A percentile compares a stretch with the other conserved stretches of the same genome.
These are phyloP conservation scores for Lagenaria siceraria DNA, from an alignment of 306 rosid species.

Conservation along the genomic window DNA sequence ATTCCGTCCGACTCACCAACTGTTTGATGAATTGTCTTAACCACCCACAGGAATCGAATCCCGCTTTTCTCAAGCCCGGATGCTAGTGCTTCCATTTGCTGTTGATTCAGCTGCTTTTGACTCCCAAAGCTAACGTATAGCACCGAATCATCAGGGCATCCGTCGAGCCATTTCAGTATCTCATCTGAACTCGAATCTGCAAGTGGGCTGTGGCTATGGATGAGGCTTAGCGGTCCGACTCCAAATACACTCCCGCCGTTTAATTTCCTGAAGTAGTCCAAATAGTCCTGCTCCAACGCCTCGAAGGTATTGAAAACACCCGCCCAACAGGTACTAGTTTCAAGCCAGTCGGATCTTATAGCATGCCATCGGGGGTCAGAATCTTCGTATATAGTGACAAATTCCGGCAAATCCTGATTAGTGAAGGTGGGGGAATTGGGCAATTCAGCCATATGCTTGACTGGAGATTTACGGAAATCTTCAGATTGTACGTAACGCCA, in stretches of 20 bases:
- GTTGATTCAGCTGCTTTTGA: slow-evolving; percentile 34
- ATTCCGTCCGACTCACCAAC: slow-evolving; percentile 20
- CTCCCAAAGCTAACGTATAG: slow-evolving; percentile 62
- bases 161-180: slow-evolving; percentile 31
- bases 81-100: slow-evolving; percentile 54
- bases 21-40: slow-evolving; percentile 15
- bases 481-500: background rate
- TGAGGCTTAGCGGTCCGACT: slow-evolving; percentile 35
- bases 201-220: background rate
- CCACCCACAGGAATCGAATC: slow-evolving; percentile 46
- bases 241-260: slow-evolving; percentile 10
- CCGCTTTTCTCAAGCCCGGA: slow-evolving; percentile 38
- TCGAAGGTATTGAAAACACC: slow-evolving; percentile 26
- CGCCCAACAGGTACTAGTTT: slow-evolving; percentile 10
- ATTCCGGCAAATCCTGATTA: slow-evolving; percentile 33
- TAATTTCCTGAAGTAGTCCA: slow-evolving; percentile 11
- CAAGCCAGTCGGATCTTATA: background rate
- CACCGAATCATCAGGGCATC: slow-evolving; percentile 39
- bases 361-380: slow-evolving; percentile 23
- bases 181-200: background rate
- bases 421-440: slow-evolving; percentile 30
- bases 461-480: background rate
- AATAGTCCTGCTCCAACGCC: slow-evolving; percentile 23
- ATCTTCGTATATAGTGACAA: slow-evolving; percentile 12
- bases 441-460: slow-evolving; percentile 11